Percentiles rank a stretch among this genome's conserved stretches.
Conservation (phyloP, 768 basidiomycete species). For the Lactifluus piperatus region DNA sequence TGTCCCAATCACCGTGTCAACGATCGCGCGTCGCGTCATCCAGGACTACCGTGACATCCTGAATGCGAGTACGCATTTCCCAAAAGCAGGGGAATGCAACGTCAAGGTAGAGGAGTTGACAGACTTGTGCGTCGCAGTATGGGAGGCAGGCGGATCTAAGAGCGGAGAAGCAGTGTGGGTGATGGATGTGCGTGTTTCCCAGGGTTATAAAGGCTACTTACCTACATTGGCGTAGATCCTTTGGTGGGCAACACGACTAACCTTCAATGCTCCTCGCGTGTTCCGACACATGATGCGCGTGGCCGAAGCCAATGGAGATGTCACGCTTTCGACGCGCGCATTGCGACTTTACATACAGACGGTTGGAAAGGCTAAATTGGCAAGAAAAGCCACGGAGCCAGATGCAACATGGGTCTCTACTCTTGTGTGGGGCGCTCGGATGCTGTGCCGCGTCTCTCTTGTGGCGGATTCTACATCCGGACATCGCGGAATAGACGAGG, state of each 20-base stretch:
- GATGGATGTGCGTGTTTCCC: slow-evolving; percentile 53
- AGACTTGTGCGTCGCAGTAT: slow-evolving; percentile 69
- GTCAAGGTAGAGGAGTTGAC: slow-evolving; percentile 74
- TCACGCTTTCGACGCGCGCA: slow-evolving; percentile 58
- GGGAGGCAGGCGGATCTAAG: slow-evolving; percentile 64
- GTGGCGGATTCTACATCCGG: slow-evolving; percentile 16
- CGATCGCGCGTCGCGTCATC: slow-evolving; percentile 64
- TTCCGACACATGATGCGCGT: slow-evolving; percentile 80
- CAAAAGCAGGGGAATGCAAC: slow-evolving; percentile 73
- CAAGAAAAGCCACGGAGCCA: slow-evolving; percentile 49
- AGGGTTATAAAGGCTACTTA: not conserved
- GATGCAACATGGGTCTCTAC: slow-evolving; percentile 71
- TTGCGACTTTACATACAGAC: slow-evolving; percentile 78
- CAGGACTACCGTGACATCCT: slow-evolving; percentile 65
- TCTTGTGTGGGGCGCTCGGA: slow-evolving; percentile 64
- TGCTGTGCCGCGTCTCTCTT: slow-evolving; percentile 54
- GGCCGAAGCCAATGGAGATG: slow-evolving; percentile 51
- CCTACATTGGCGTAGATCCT: slow-evolving; percentile 45
- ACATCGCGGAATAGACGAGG: slow-evolving; percentile 41
- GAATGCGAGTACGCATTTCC: slow-evolving; percentile 63
- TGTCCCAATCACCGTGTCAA: slow-evolving; percentile 29
- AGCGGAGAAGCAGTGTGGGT: slow-evolving; percentile 67
- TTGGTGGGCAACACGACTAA: slow-evolving; percentile 91
- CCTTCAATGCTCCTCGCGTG: slow-evolving; percentile 85
- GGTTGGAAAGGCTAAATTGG: slow-evolving; percentile 74